phyloP scores from a whole-genome alignment of 2,329 filamentous ascomycete genomes.

The Colletotrichum magnum region DNA sequence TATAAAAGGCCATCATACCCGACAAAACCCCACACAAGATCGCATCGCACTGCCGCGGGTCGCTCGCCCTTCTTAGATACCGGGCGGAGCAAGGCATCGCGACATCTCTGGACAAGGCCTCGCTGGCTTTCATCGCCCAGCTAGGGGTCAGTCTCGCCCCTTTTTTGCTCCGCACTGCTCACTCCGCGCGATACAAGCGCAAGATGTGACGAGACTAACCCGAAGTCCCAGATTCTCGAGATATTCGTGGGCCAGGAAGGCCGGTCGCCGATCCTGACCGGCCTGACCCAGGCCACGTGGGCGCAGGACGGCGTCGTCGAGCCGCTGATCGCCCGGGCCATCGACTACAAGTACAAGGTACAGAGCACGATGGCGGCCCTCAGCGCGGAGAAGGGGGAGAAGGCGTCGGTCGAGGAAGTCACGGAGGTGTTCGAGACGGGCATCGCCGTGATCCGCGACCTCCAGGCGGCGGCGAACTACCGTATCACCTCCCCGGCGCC shows the following conservation, averaged over 20 bases:
- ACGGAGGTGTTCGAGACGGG: conserved; percentile 13
- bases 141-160: conserved; percentile 9
- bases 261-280: neutral
- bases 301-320: conserved; percentile 3
- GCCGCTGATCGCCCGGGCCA: conserved; percentile 19
- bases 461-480: conserved; percentile 28
- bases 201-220: neutral
- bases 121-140: conserved; percentile 15
- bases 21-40: conserved; percentile 6
- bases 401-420: neutral
- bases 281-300: conserved; percentile 6
- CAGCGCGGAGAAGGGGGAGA: neutral
- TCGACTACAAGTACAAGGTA: conserved; percentile 12
- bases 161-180: too few relatives aligned
- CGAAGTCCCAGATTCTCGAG: conserved; percentile 1
- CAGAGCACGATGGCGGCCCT: neutral
- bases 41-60: conserved; percentile 20
- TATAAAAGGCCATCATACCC: conserved; percentile 13
- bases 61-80: conserved; percentile 29
- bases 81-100: conserved; percentile 29
- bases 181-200: neutral
- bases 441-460: conserved; percentile 28
- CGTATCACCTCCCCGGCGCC: neutral
- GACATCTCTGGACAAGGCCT: conserved; percentile 17
- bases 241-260: conserved; percentile 13